Conservation (phyloP, 2,329 filamentous ascomycete species). For the Venturia oleaginea region DNA sequence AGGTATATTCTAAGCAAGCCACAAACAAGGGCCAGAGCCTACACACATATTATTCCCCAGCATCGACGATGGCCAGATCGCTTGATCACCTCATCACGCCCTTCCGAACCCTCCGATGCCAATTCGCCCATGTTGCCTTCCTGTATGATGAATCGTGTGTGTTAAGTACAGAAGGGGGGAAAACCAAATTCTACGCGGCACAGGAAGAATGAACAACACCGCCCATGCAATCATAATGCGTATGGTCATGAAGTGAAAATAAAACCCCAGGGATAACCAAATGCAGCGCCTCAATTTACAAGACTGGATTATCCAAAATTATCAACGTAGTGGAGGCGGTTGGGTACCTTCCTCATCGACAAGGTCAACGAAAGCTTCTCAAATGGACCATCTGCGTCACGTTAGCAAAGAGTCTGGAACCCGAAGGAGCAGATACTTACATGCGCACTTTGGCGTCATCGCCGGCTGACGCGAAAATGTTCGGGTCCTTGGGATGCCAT, state of each 20-base stretch:
- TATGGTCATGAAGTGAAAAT: background rate
- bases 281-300: background rate
- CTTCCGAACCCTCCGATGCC: background rate
- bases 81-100: background rate
- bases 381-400: background rate
- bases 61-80: background rate
- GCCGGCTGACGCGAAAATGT: slow-evolving; percentile 82
- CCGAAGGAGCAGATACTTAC: slow-evolving; percentile 34
- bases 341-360: too few species aligned
- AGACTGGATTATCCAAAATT: background rate
- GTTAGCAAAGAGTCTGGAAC: background rate
- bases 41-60: too few species aligned
- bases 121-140: background rate
- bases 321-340: background rate
- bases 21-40: background rate
- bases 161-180: background rate
- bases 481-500: slow-evolving; percentile 78
- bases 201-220: background rate
- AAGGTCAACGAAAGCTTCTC: background rate
- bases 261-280: background rate
- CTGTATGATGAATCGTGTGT: background rate
- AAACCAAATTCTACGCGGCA: background rate
- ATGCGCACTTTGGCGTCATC: slow-evolving; percentile 82
- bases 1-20: background rate
- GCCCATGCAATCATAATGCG: slow-evolving; percentile 4